Evolutionary conservation across 768 basidiomycete genomes (phyloP), one percentile per base, ranked within the genome.

Genomic region (Trametes cingulata): DNA sequence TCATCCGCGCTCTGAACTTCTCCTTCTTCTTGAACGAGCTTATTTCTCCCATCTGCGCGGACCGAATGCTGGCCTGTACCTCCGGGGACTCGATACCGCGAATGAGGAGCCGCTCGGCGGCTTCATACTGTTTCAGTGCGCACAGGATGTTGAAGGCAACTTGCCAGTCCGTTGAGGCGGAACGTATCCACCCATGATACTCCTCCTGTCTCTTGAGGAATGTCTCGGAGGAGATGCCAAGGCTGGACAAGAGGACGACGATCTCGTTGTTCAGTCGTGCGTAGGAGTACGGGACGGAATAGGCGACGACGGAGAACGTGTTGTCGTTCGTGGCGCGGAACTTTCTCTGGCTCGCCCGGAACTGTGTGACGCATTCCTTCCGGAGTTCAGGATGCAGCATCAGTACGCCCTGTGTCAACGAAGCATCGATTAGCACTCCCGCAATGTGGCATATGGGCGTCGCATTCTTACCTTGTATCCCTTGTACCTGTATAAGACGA

Each of bases 321-420:
- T 77, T 74, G 59, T 86, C 82, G 7, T 73, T 64, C 0, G 78
- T 82, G 0, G 85, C 80, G 9, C 72, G 77, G 72, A 89, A 88
- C 65, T 89, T 89, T 68, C 83, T 86, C 84, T 87, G 87, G 69
- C 86, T 87, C 58, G 82, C 79, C 19, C 86, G 79, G 63, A 89
- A 88, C 60, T 85, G 76, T 13, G 80, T 82, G 0, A 82, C 72
- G 49, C 79, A 75, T 46, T 80, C 73, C 24, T 65, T 69, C 62
- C 85, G 83, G 24, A 89, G 73, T n/a, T 79, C 73, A 0, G 85
- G 85, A 65, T 88, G 84, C 2, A 87, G 72, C 84, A 86, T 85
- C 20, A 87, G 69, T 6, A 88, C 87, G 6, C 87, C 87, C 72
- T 70, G 20, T n/a, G n/a, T n/a, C n/a, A n/a, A n/a, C n/a, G 14